phyloP scores from a whole-genome alignment of 768 basidiomycete species.

The Leccinum longicurvipes region DNA sequence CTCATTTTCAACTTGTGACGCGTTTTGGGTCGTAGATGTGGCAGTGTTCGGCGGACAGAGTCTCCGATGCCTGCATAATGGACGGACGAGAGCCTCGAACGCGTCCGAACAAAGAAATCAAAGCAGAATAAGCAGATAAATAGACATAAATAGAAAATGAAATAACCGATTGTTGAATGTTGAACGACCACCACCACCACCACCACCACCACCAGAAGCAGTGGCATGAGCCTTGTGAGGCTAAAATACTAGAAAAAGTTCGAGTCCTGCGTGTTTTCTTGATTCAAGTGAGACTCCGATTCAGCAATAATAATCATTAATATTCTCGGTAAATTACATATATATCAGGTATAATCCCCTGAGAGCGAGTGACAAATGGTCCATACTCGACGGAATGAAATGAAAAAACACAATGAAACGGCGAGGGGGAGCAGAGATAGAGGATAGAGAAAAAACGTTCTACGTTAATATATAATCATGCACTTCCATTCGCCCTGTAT shows the following conservation, averaged over 20 bases:
- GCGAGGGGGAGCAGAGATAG: not conserved
- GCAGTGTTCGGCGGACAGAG: not conserved
- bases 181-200: too few relatives aligned
- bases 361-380: conserved; percentile 22
- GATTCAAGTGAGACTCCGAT: not conserved
- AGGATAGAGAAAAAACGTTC: not conserved
- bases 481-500: conserved; percentile 6
- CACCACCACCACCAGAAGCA: not conserved
- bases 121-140: not conserved
- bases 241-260: too few relatives aligned
- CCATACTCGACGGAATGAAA: conserved; percentile 25
- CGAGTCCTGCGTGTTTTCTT: not conserved
- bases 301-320: not conserved
- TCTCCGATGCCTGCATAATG: not conserved
- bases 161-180: not conserved
- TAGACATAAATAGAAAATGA: not conserved
- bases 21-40: not conserved
- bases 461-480: conserved; percentile 14
- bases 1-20: not conserved
- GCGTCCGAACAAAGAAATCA: not conserved
- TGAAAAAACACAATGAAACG: not conserved
- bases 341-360: conserved; percentile 23
- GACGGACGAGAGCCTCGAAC: not conserved
- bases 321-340: conserved; percentile 23
- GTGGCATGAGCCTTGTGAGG: not conserved